These are phyloP conservation scores for Hypoxylon sp. DNA, from an alignment of 2,329 filamentous ascomycete species.

Conservation along the genomic window DNA sequence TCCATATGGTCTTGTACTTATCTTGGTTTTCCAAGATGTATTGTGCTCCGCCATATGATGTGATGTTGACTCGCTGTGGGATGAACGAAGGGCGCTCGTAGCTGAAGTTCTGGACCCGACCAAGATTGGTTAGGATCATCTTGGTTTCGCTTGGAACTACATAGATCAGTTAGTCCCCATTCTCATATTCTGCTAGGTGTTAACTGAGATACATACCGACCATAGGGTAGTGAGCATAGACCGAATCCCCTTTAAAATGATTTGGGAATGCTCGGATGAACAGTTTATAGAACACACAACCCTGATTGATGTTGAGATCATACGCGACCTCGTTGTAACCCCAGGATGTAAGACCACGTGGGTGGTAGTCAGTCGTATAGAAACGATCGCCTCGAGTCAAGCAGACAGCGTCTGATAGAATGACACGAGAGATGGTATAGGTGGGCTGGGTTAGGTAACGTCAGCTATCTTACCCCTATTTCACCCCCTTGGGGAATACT, in stretches of 20 bases:
- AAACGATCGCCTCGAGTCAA: slow-evolving; percentile 83
- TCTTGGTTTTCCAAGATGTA: slow-evolving; percentile 72
- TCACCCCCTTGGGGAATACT: slow-evolving; percentile 18
- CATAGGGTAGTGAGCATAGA: slow-evolving; percentile 87
- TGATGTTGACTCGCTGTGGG: slow-evolving; percentile 68
- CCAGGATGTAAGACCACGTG: slow-evolving; percentile 85
- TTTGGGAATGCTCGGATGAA: slow-evolving; percentile 84
- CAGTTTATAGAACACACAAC: slow-evolving; percentile 88
- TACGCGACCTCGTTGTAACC: slow-evolving; percentile 82
- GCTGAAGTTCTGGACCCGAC: slow-evolving; percentile 77
- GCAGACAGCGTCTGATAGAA: slow-evolving; percentile 83
- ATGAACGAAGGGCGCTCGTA: slow-evolving; percentile 73
- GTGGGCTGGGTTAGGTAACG: slow-evolving; percentile 63
- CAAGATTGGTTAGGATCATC: slow-evolving; percentile 77
- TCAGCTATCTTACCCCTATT: slow-evolving; percentile 15
- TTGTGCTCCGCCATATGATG: slow-evolving; percentile 73
- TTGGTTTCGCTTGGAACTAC: slow-evolving; percentile 78
- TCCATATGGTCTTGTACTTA: slow-evolving; percentile 76
- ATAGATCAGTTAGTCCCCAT: slow-evolving; percentile 6
- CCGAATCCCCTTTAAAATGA: slow-evolving; percentile 82
- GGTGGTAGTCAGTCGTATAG: slow-evolving; percentile 83
- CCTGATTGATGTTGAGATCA: slow-evolving; percentile 81
- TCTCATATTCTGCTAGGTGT: neutral
- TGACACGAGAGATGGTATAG: slow-evolving; percentile 82
- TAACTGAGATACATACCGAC: slow-evolving; percentile 46